Conservation (phyloP, 257 asterid genomes). For the Coffea eugenioides region DNA sequence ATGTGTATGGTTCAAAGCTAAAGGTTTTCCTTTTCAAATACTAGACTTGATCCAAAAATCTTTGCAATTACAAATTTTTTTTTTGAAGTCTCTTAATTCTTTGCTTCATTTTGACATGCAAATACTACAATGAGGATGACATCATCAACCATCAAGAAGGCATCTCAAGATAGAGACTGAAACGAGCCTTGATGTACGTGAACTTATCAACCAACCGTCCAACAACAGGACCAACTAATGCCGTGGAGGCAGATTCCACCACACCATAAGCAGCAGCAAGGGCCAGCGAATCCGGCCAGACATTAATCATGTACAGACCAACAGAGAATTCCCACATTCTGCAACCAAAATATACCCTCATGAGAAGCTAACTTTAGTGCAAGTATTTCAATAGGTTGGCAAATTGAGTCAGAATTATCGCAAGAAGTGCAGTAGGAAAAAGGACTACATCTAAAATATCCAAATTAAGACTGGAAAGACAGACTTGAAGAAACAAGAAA, state of each 20-base stretch:
- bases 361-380: not conserved
- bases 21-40: too few relatives aligned
- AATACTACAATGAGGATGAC: not conserved
- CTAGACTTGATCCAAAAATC: too few relatives aligned
- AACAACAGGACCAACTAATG: constrained; percentile 65
- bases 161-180: constrained; percentile 10
- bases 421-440: too few relatives aligned
- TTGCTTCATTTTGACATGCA: not conserved
- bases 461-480: too few relatives aligned
- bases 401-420: too few relatives aligned
- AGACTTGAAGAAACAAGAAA: too few relatives aligned
- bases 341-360: not conserved
- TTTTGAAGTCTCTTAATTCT: too few relatives aligned
- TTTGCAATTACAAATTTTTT: too few relatives aligned
- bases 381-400: not conserved
- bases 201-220: constrained; percentile 70
- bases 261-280: constrained; percentile 87
- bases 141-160: not conserved
- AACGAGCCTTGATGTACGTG: constrained; percentile 57
- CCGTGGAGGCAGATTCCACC: constrained; percentile 75
- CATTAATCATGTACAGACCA: constrained; percentile 81
- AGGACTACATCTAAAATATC: too few relatives aligned
- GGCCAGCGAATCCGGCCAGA: constrained; percentile 83
- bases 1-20: too few relatives aligned
- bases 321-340: constrained; percentile 99